These are phyloP conservation scores for Blastobotrys persicus DNA, from an alignment of 1,139 yeast genomes.

Conservation along the genomic window DNA sequence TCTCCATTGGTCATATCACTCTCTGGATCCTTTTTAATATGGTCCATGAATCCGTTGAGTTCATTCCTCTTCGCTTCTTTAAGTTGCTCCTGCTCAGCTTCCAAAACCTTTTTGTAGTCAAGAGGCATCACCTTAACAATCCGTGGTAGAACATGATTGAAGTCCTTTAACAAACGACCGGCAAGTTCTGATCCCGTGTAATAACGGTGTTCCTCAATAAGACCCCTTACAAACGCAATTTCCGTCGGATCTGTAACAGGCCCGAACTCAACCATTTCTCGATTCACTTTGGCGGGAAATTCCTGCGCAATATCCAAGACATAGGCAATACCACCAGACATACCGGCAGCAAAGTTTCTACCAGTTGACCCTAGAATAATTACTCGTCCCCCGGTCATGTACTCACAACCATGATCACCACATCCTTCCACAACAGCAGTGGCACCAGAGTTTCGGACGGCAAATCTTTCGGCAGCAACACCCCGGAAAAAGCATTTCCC, in stretches of 20 bases:
- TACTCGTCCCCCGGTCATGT: slow-evolving; percentile 99
- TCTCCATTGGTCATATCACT: slow-evolving; percentile 90
- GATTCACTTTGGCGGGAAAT: slow-evolving; percentile 75
- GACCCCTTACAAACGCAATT: slow-evolving; percentile 89
- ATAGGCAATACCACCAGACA: slow-evolving; percentile 99
- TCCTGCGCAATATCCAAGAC: slow-evolving; percentile 95
- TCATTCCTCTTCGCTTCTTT: slow-evolving; percentile 58
- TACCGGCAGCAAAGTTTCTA: slow-evolving; percentile 97
- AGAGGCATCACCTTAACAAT: slow-evolving; percentile 91
- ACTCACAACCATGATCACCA: slow-evolving; percentile 99
- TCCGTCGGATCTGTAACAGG: slow-evolving; percentile 82
- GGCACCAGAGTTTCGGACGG: slow-evolving; percentile 98
- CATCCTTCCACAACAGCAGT: slow-evolving; percentile 95
- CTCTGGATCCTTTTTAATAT: slow-evolving; percentile 75
- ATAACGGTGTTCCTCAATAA: slow-evolving; percentile 93
- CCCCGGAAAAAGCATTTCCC: slow-evolving; percentile 95
- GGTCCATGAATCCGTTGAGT: slow-evolving; percentile 54
- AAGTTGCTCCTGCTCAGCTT: slow-evolving; percentile 66
- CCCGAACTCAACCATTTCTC: slow-evolving; percentile 77
- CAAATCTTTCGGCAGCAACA: slow-evolving; percentile 97
- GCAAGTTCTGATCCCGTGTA: slow-evolving; percentile 93
- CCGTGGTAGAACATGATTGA: slow-evolving; percentile 82
- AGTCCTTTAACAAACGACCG: slow-evolving; percentile 73
- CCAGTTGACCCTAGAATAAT: slow-evolving; percentile 90
- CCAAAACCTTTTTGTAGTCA: slow-evolving; percentile 88